Evolutionary conservation across 2,329 filamentous ascomycete species (phyloP).

Genomic region (Parastagonospora avenae): DNA sequence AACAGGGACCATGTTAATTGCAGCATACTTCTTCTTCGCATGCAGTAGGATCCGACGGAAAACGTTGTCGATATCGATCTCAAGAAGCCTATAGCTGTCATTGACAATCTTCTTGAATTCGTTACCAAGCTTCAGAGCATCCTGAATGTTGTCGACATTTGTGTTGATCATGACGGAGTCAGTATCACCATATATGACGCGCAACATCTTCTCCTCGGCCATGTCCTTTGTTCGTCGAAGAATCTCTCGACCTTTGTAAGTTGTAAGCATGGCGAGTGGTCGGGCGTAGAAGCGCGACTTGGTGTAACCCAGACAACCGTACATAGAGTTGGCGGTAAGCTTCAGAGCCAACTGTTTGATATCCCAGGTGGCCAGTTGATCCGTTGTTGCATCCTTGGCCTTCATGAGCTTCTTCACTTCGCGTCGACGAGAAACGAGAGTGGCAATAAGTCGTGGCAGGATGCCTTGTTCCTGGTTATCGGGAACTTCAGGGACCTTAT

Average conservation of each 20-base stretch:
- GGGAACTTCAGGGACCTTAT: conserved; percentile 87
- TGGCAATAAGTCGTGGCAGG: conserved; percentile 87
- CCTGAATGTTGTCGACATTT: conserved; percentile 89
- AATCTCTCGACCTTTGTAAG: conserved; percentile 97
- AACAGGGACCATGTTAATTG: conserved; percentile 88
- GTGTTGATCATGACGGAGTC: conserved; percentile 99
- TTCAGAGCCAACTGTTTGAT: conserved; percentile 97
- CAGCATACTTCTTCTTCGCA: conserved; percentile 99
- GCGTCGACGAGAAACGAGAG: conserved; percentile 83
- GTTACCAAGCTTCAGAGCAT: conserved; percentile 87
- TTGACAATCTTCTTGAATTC: conserved; percentile 97
- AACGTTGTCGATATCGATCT: conserved; percentile 98
- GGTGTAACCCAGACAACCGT: conserved; percentile 95
- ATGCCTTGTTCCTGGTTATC: conserved; percentile 79
- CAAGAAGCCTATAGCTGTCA: conserved; percentile 85
- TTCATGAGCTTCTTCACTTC: conserved; percentile 99
- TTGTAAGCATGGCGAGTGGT: conserved; percentile 92
- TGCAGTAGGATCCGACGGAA: conserved; percentile 92
- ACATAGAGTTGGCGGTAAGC: conserved; percentile 99
- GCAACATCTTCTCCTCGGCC: conserved; percentile 85
- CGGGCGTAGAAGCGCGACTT: conserved; percentile 97
- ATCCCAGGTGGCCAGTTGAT: conserved; percentile 93
- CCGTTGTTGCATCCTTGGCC: conserved; percentile 80
- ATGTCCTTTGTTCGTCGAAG: conserved; percentile 93
- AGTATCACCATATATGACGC: conserved; percentile 98